phyloP scores from a whole-genome alignment of 1,284 basidiomycete genomes.

The Trichosporon inkin region DNA sequence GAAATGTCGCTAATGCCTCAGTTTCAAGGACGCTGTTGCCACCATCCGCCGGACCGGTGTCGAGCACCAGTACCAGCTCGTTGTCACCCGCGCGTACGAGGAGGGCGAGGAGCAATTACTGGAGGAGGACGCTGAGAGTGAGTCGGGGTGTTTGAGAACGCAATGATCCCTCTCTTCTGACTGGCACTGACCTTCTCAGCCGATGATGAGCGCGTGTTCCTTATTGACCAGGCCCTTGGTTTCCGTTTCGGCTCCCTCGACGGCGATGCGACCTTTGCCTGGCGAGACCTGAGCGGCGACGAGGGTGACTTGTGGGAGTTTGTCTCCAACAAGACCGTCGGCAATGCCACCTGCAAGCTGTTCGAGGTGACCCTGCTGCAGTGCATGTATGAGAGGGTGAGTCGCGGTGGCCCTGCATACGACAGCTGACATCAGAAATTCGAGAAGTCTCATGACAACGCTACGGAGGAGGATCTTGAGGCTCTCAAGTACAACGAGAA shows the following conservation, averaged over 20 bases:
- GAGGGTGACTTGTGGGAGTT: conserved; percentile 51
- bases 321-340: conserved; percentile 55
- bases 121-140: conserved; percentile 93
- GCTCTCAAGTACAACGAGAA: conserved; percentile 59
- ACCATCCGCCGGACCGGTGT: conserved; percentile 79
- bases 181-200: conserved; percentile 52
- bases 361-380: conserved; percentile 92
- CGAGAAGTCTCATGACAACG: conserved; percentile 64
- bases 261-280: conserved; percentile 75
- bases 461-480: conserved; percentile 64
- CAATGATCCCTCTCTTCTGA: neutral
- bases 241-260: conserved; percentile 74
- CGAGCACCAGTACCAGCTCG: conserved; percentile 92
- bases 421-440: conserved; percentile 60
- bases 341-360: conserved; percentile 74
- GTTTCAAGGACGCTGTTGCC: conserved; percentile 92
- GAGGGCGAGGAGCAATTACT: conserved; percentile 91
- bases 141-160: conserved; percentile 40
- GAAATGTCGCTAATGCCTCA: conserved; percentile 41
- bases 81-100: conserved; percentile 89
- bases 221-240: conserved; percentile 81
- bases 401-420: conserved; percentile 19
- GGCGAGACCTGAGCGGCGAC: conserved; percentile 70
- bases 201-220: conserved; percentile 85
- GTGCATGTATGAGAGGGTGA: conserved; percentile 75